A percentile compares a stretch with the other conserved stretches of the same genome.
Evolutionary conservation across 2,329 filamentous ascomycete species (phyloP).

Genomic region (Ophiostoma populinum): DNA sequence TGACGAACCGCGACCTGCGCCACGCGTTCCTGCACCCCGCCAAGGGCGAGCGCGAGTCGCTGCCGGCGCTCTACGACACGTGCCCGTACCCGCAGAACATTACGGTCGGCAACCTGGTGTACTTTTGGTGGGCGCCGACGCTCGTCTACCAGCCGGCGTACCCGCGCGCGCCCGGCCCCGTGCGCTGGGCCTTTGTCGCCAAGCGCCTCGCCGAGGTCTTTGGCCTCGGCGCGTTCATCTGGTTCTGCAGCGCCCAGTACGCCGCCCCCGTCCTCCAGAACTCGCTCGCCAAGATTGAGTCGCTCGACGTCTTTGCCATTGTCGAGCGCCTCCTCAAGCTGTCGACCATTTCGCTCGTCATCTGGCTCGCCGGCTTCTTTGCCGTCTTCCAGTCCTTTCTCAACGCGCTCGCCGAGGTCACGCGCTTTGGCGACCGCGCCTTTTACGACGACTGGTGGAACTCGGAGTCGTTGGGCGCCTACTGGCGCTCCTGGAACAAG

Average conservation of each 20-base stretch:
- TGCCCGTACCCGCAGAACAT: slow-evolving; percentile 89
- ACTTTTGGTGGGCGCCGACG: slow-evolving; percentile 97
- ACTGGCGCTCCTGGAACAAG: slow-evolving; percentile 97
- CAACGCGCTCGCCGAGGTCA: slow-evolving; percentile 80
- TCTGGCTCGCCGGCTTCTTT: slow-evolving; percentile 97
- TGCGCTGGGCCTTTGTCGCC: slow-evolving; percentile 74
- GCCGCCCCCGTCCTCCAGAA: slow-evolving; percentile 79
- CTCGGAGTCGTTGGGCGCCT: slow-evolving; percentile 63
- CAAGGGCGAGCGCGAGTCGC: slow-evolving; percentile 43
- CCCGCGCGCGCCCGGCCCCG: slow-evolving; percentile 53
- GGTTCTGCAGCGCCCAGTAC: slow-evolving; percentile 89
- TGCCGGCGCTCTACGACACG: slow-evolving; percentile 65
- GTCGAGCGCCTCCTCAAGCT: slow-evolving; percentile 85
- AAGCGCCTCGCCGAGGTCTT: slow-evolving; percentile 69
- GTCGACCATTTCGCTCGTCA: slow-evolving; percentile 84
- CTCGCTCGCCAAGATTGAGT: slow-evolving; percentile 72
- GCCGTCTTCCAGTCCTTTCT: slow-evolving; percentile 86
- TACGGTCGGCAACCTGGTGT: slow-evolving; percentile 69
- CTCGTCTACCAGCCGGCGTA: slow-evolving; percentile 95
- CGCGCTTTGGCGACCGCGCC: slow-evolving; percentile 76
- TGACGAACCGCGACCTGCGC: slow-evolving; percentile 89
- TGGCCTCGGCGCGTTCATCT: slow-evolving; percentile 73
- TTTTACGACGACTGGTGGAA: slow-evolving; percentile 99
- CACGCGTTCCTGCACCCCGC: slow-evolving; percentile 73
- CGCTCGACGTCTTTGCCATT: slow-evolving; percentile 64